Percentiles rank a stretch among this genome's conserved stretches.
Conservation (phyloP, 495 filamentous ascomycete genomes). For the Penicillium verhagenii region DNA sequence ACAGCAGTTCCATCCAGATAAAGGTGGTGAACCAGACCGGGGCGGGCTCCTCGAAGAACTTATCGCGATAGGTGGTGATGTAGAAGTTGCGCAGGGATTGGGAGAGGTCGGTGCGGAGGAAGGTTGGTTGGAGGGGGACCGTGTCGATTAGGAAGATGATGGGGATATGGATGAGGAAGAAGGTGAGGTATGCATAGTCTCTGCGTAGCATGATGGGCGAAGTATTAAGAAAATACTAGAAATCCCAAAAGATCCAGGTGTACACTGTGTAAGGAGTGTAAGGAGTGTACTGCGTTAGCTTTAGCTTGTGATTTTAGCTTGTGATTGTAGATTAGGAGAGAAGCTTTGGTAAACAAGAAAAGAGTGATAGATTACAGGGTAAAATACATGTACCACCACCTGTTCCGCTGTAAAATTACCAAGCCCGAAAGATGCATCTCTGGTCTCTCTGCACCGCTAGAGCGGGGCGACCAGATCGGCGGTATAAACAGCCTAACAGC, state of each 20-base stretch:
- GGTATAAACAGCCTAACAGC: neutral
- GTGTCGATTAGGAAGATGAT: slow-evolving; percentile 67
- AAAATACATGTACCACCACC: too few species aligned
- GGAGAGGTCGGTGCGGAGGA: slow-evolving; percentile 51
- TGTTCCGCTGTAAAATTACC: neutral
- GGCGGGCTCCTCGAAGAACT: slow-evolving; percentile 61
- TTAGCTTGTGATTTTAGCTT: too few species aligned
- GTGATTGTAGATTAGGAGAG: too few species aligned
- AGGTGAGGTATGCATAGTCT: slow-evolving; percentile 63
- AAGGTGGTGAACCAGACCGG: slow-evolving; percentile 72
- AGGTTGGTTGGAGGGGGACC: slow-evolving; percentile 60
- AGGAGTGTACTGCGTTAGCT: too few species aligned
- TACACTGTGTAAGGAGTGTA: too few species aligned
- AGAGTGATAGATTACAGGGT: too few species aligned
- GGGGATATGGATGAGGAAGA: slow-evolving; percentile 67
- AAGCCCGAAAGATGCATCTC: neutral
- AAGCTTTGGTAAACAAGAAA: too few species aligned
- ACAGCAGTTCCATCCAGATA: slow-evolving; percentile 65
- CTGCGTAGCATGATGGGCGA: slow-evolving; percentile 11
- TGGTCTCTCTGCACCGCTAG: neutral
- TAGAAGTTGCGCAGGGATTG: slow-evolving; percentile 58
- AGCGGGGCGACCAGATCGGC: neutral
- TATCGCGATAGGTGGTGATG: slow-evolving; percentile 68
- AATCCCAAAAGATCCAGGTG: too few species aligned
- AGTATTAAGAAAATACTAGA: too few species aligned